Base-by-base conservation (phyloP, 805 yeast species). In the Yamadazyma laniorum region DNA sequence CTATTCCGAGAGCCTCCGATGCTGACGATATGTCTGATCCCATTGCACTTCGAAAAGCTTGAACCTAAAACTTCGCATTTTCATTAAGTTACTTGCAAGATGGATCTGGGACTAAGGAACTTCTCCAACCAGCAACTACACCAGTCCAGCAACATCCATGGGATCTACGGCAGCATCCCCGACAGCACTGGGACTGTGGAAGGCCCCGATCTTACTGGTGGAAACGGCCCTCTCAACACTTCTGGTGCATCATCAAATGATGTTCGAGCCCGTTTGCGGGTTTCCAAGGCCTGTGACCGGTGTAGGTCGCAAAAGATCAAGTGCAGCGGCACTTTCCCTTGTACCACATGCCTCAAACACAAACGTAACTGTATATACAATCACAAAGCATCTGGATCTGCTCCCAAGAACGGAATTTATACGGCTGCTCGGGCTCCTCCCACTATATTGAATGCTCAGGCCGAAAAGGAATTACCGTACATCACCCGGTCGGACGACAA, bases 261-360 rank as follows among this genome's bases (percentile, higher is more conserved):
- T 21, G 28, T 22, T n/a, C 18, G 26, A 8, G 29, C 23, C 14
- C 34, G 74, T 21, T 45, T 65, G 41, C 53, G 79, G 31, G 81
- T 75, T 7, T 59, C 64, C 37, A 70, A 65, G 44, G 84, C 83
- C 1, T 79, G 84, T 45, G 75, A 71, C 37, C 59, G 78, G 16
- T 79, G 84, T 52, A 61, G 79, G 39, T 57, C 62, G 25, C 78
- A 74, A 43, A 77, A 79, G 53, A 74, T 75, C 41, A 78, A 79
- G 48, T 79, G 84, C 52, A 67, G 77, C 35, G 82, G 82, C 4
- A 59, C 64, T 12, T 47, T 45, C 29, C 83, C 83, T 7, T 79
- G 84, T 44, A 41, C 44, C 4, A 65, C 70, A 5, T 79, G 84
- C 52, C 41, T 52, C 6, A 60, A 62, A 48, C 67, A 60, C 37